Conservation (phyloP, 1,284 basidiomycete genomes). For the Ceratobasidium sp. region DNA sequence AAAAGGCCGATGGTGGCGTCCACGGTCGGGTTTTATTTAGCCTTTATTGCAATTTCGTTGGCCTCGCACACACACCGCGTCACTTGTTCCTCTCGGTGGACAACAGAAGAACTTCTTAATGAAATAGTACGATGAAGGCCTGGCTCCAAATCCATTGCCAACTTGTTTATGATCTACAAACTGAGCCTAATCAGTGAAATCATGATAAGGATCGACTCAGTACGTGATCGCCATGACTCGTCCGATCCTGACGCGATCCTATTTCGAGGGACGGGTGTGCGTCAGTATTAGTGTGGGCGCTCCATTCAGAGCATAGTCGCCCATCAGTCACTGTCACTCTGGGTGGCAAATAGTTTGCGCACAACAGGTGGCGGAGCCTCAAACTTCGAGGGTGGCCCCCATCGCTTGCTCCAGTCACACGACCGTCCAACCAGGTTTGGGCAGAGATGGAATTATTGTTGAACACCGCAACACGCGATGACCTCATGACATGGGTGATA, state of each 20-base stretch:
- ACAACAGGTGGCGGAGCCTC: neutral
- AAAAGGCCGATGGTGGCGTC: too few species aligned
- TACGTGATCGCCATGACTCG: constrained; percentile 12
- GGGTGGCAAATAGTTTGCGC: neutral
- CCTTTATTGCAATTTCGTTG: too few species aligned
- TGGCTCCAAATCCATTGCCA: neutral
- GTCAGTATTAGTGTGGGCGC: neutral
- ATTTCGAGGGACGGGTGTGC: neutral
- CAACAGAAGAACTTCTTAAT: neutral
- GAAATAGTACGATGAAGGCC: neutral
- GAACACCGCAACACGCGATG: neutral
- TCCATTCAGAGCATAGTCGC: neutral
- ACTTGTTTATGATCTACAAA: too few species aligned
- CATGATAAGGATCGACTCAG: neutral
- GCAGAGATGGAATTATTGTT: neutral
- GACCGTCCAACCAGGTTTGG: neutral
- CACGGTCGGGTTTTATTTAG: too few species aligned
- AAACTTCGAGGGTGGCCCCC: neutral
- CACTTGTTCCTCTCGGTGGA: neutral
- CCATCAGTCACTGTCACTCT: neutral
- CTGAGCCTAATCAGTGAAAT: neutral
- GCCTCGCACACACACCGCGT: neutral
- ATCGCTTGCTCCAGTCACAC: neutral
- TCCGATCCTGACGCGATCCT: neutral
- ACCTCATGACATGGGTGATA: neutral